These are phyloP conservation scores for Aspergillus coremiiformis DNA, from an alignment of 495 filamentous ascomycete genomes.

Conservation along the genomic window DNA sequence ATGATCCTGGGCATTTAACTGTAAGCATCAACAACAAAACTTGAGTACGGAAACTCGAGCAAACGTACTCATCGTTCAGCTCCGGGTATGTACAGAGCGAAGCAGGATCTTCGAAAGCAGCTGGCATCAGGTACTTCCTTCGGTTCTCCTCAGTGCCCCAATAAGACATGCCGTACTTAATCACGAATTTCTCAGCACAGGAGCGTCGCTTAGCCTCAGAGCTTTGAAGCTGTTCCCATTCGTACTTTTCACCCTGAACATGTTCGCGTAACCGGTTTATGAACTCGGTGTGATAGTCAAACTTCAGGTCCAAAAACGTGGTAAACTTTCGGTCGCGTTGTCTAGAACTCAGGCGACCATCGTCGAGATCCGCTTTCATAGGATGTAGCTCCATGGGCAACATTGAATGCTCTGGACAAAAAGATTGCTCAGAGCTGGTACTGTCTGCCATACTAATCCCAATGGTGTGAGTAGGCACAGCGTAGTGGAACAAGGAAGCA, in stretches of 20 bases:
- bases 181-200: conserved; percentile 6
- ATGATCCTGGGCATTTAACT: neutral
- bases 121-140: conserved; percentile 4
- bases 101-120: neutral
- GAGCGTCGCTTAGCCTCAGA: neutral
- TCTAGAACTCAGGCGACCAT: conserved; percentile 1
- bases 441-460: neutral
- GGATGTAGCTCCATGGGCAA: neutral
- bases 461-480: neutral
- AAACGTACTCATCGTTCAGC: conserved; percentile 7
- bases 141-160: conserved; percentile 8
- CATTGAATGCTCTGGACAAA: neutral
- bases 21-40: neutral
- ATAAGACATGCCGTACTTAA: neutral
- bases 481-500: neutral
- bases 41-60: neutral
- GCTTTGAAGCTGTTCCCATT: neutral
- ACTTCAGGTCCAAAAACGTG: conserved; percentile 15
- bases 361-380: conserved; percentile 10
- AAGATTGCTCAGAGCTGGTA: neutral
- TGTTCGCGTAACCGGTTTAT: conserved; percentile 2
- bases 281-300: conserved; percentile 9
- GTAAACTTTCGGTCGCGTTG: conserved; percentile 12
- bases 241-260: neutral
- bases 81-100: conserved; percentile 7